Evolutionary conservation across 1,139 yeast genomes (phyloP).

Genomic region (Protomyces pachydermus): DNA sequence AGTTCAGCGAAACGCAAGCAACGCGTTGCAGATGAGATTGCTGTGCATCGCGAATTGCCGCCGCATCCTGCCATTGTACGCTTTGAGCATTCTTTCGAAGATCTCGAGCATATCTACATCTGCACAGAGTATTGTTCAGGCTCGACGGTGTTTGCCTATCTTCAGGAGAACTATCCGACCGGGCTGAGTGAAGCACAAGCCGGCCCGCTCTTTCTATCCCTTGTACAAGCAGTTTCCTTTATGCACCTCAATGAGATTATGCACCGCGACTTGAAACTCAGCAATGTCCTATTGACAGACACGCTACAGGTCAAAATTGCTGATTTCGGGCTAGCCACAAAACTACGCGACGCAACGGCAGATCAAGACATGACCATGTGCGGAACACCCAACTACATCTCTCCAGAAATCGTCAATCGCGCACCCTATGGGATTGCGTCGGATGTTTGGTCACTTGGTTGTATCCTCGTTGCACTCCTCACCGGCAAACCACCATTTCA

Average conservation of each 20-base stretch:
- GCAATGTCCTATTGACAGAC: constrained; percentile 43
- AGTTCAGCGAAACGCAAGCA: constrained; percentile 20
- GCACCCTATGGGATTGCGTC: constrained; percentile 53
- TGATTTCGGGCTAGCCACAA: constrained; percentile 28
- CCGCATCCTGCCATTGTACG: constrained; percentile 79
- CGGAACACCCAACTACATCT: constrained; percentile 38
- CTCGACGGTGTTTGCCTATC: constrained; percentile 47
- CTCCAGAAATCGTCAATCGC: constrained; percentile 53
- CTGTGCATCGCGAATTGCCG: constrained; percentile 12
- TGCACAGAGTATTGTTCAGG: constrained; percentile 90
- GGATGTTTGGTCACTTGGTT: constrained; percentile 57
- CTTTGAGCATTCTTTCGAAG: constrained; percentile 92
- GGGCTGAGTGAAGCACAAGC: constrained; percentile 25
- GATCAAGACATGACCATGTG: constrained; percentile 36
- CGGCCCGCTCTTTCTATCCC: constrained; percentile 61
- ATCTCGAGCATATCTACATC: constrained; percentile 86
- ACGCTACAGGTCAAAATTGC: constrained; percentile 21
- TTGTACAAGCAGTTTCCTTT: constrained; percentile 64
- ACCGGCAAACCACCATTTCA: constrained; percentile 52
- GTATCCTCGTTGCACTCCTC: constrained; percentile 55
- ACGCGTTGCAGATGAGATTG: constrained; percentile 26
- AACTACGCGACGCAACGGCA: constrained; percentile 21
- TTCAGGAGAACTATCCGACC: constrained; percentile 13
- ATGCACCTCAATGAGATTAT: constrained; percentile 64
- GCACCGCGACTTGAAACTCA: constrained; percentile 85